Percentiles rank a stretch among this genome's conserved stretches.
phyloP scores from a whole-genome alignment of 441 rosid genomes.

The Breynia disticha region DNA sequence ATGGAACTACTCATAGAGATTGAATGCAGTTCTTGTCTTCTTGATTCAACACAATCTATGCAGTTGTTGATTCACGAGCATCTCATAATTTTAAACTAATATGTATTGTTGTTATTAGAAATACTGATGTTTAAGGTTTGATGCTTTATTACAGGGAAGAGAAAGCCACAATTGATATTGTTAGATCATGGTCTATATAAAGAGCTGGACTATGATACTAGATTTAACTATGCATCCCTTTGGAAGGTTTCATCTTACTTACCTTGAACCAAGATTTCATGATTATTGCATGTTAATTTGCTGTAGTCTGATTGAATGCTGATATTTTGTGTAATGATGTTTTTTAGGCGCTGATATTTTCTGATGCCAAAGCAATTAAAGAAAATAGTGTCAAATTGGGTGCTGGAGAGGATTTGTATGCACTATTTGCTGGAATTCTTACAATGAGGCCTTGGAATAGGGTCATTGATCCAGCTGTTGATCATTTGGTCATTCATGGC shows the following conservation, averaged over 20 bases:
- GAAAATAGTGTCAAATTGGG: slow-evolving; percentile 74
- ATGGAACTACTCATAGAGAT: too few species aligned
- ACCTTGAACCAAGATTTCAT: slow-evolving; percentile 5
- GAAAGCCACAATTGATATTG: slow-evolving; percentile 77
- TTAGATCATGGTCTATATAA: slow-evolving; percentile 91
- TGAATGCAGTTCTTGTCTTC: too few species aligned
- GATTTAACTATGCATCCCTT: slow-evolving; percentile 79
- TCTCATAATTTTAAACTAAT: not conserved
- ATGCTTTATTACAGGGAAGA: slow-evolving; percentile 34
- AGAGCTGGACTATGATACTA: slow-evolving; percentile 68
- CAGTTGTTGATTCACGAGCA: not conserved
- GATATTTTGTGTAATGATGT: slow-evolving; percentile 10
- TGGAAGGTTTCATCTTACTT: slow-evolving; percentile 54
- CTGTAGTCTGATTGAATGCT: not conserved
- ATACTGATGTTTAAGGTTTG: slow-evolving; percentile 5
- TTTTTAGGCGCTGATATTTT: slow-evolving; percentile 57
- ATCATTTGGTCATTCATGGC: slow-evolving; percentile 83
- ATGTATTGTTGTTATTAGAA: slow-evolving; percentile 2
- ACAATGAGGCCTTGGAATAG: slow-evolving; percentile 97
- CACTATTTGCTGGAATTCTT: slow-evolving; percentile 73
- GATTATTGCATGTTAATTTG: slow-evolving; percentile 6
- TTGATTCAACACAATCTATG: too few species aligned
- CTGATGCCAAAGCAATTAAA: slow-evolving; percentile 80
- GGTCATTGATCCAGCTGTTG: slow-evolving; percentile 64
- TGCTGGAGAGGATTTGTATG: slow-evolving; percentile 87